Base-by-base conservation (phyloP, 352 stramenopile genomes). In the Pythium guiyangense region DNA sequence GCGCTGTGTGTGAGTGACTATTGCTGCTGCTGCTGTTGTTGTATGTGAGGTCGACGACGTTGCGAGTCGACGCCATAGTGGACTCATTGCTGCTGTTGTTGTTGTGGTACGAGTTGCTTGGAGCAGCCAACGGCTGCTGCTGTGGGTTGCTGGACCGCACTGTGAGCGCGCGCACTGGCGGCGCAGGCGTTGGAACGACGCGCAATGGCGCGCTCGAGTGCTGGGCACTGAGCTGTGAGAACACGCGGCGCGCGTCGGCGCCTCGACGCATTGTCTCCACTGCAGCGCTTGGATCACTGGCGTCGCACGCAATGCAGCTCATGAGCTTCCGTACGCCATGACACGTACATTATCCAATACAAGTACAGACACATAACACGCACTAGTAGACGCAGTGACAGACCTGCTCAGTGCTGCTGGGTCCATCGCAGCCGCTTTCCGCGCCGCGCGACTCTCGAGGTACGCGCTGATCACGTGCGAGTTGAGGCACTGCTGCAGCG, bases 381-480 rank as follows among this genome's bases (percentile, higher is more conserved):
- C n/a, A n/a, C n/a, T n/a, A n/a, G n/a, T n/a, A n/a, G n/a, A n/a
- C n/a, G n/a, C n/a, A n/a, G n/a, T n/a, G n/a, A n/a, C n/a, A n/a
- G n/a, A n/a, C n/a, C n/a, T n/a, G n/a, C n/a, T n/a, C n/a, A n/a
- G n/a, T n/a, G n/a, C n/a, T n/a, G 29, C 3, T 34, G 29, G 3
- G 6, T 34, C 29, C 29, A 10, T 25, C 18, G 35, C 18, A 17
- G 25, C 62, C 61, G 69, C 55, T 48, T 90, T 90, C 34, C 69
- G 58, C 48, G 68, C 57, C 31, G 70, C 59, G 10, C 77, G 70
- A 49, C 68, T 77, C 49, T 88, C 72, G n/a, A 90, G 66, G 71
- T 90, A 92, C 18, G 67, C 59, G 45, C 67, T 81, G 57, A 90
- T 92, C 54, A 86, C 70, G 57, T 92, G 82, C 39, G 82, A 90